Evolutionary conservation across 768 basidiomycete species (phyloP).

Genomic region (Termitomyces sp.): DNA sequence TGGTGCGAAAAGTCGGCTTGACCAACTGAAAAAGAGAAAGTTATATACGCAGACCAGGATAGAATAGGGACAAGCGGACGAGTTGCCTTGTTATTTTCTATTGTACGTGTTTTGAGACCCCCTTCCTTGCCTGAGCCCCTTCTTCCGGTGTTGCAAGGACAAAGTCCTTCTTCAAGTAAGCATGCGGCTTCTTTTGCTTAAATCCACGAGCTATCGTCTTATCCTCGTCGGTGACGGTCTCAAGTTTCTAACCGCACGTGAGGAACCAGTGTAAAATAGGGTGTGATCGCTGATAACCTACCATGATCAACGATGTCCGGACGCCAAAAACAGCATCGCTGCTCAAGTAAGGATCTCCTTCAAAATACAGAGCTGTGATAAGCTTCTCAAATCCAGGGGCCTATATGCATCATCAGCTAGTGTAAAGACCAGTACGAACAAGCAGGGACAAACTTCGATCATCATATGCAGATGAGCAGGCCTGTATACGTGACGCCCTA

Average conservation of each 20-base stretch:
- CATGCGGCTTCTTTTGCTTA: slow-evolving; percentile 33
- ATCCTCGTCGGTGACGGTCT: slow-evolving; percentile 47
- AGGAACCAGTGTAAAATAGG: not conserved
- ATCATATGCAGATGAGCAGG: slow-evolving; percentile 80
- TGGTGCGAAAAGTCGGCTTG: not conserved
- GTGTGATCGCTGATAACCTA: slow-evolving; percentile 29
- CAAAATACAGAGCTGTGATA: slow-evolving; percentile 70
- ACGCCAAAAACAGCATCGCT: slow-evolving; percentile 84
- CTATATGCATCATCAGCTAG: slow-evolving; percentile 17
- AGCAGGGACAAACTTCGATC: slow-evolving; percentile 43
- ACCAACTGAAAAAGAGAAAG: not conserved
- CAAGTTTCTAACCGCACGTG: slow-evolving; percentile 36
- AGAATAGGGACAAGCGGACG: not conserved
- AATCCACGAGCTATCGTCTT: slow-evolving; percentile 56
- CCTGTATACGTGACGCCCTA: slow-evolving; percentile 70
- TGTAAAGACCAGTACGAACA: not conserved
- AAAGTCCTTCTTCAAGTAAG: slow-evolving; percentile 37
- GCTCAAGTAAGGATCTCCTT: slow-evolving; percentile 59
- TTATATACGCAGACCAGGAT: not conserved
- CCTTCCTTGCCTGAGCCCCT: slow-evolving; percentile 28
- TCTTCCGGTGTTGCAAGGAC: slow-evolving; percentile 39
- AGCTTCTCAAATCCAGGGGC: slow-evolving; percentile 74
- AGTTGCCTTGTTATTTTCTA: too few species aligned
- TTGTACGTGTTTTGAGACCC: not conserved
- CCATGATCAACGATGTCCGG: slow-evolving; percentile 73